These are phyloP conservation scores for Backusella morwellensis DNA, from an alignment of 192 early-diverging fungal genomes.

Conservation along the genomic window DNA sequence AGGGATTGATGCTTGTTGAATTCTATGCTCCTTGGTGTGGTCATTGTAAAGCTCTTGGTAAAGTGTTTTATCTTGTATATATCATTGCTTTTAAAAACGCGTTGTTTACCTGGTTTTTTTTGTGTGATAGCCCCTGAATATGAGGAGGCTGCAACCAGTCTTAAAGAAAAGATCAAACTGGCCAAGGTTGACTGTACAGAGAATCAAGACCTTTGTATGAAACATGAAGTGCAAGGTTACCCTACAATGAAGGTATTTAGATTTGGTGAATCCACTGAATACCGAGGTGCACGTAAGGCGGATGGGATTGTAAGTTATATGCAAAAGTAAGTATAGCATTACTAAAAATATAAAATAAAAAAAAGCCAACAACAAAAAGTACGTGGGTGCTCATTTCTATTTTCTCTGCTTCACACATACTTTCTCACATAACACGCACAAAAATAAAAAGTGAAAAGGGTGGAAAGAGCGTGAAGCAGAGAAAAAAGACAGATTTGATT, in stretches of 20 bases:
- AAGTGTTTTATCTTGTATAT: constrained; percentile 7
- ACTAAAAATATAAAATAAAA: neutral
- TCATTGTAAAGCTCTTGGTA: constrained; percentile 88
- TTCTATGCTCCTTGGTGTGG: constrained; percentile 99
- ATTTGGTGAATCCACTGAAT: constrained; percentile 66
- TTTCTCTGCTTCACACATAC: neutral
- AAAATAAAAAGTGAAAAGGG: too few relatives aligned
- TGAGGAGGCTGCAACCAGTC: constrained; percentile 83
- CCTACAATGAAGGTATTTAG: constrained; percentile 92
- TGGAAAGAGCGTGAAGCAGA: too few relatives aligned
- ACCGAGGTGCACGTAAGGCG: constrained; percentile 86
- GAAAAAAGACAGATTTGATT: too few relatives aligned
- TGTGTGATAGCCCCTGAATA: constrained; percentile 77
- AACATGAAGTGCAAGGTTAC: constrained; percentile 84
- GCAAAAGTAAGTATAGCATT: constrained; percentile 66
- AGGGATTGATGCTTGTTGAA: constrained; percentile 81
- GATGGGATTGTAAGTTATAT: constrained; percentile 89
- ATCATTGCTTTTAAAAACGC: neutral
- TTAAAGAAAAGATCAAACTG: constrained; percentile 75
- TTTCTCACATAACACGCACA: neutral
- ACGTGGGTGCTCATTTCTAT: neutral
- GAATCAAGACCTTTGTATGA: constrained; percentile 78
- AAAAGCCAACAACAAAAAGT: neutral
- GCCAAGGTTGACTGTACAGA: constrained; percentile 98
- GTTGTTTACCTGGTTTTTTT: neutral